Base-by-base conservation (phyloP, 2,329 filamentous ascomycete species). In the Ceratocystis harringtonii region DNA sequence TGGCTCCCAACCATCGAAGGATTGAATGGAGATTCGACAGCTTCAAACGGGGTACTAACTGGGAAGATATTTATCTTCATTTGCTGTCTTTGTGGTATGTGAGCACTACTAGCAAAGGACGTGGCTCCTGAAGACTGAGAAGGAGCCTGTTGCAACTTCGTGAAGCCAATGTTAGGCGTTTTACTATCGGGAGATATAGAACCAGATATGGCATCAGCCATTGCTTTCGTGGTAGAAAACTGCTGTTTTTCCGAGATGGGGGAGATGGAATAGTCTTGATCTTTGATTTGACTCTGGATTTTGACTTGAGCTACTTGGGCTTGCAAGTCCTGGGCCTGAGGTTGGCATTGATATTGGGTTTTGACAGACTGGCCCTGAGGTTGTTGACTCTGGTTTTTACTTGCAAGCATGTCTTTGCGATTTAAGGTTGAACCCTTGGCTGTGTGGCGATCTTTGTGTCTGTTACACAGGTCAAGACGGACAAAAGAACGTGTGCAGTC, bases 401-500 rank as follows among this genome's bases (percentile, higher is more conserved):
- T 65, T 15, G 63, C 66, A 28, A 67, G 66, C 45, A 65, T 67
- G 72, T 91, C 88, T 74, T 88, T 89, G 66, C 87, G 84, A 72
- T 86, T 86, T 65, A 91, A 76, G 68, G 89, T 85, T 19, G 88
- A 90, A 62, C 88, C 88, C 72, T 89, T 88, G 63, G 87, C 88
- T 12, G 85, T 89, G 75, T 92, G 89, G 55, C 89, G 84, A 73
- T 92, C 89, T 72, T 86, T 83, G 75, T 94, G 89, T 52, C 89
- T 86, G 72, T 94, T 88, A 73, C 94, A 91, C 67, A 99, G 80
- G 74, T 99, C 94, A 70, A 95, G 90, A 69, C 94, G 86, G 66
- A 97, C 92, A 76, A 97, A 99, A 41, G 89, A 87, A 63, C 92
- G 87, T 68, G 86, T 84, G 75, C 94, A 99, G 72, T 92, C 90